Conservation (phyloP, 768 basidiomycete genomes). For the Dioszegia crocea region DNA sequence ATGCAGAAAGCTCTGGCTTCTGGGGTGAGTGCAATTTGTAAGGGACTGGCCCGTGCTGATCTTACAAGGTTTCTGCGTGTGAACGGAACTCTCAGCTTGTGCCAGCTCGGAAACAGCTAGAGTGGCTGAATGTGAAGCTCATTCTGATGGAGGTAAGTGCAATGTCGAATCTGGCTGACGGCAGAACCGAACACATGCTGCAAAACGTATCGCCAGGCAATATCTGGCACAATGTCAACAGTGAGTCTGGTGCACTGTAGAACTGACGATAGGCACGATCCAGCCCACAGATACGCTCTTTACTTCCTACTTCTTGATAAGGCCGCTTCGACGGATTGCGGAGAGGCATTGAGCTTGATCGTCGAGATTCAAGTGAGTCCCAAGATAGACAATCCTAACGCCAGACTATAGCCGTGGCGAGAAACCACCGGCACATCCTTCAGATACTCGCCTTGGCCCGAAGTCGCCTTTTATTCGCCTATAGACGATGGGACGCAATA, state of each 20-base stretch:
- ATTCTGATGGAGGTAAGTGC: conserved; percentile 1
- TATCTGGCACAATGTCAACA: not conserved
- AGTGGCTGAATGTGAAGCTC: conserved; percentile 6
- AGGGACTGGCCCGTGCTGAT: not conserved
- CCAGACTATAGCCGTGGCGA: conserved; percentile 13
- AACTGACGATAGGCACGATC: conserved; percentile 3
- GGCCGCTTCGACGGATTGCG: conserved; percentile 7
- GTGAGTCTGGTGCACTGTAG: not conserved
- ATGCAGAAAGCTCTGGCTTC: conserved; percentile 17
- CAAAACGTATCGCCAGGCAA: not conserved
- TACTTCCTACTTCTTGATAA: conserved; percentile 15
- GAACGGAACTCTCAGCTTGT: conserved; percentile 3
- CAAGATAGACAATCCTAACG: not conserved
- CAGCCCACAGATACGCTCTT: conserved; percentile 23
- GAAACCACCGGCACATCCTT: conserved; percentile 15
- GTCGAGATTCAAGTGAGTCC: conserved; percentile 20
- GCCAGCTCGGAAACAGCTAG: conserved; percentile 1
- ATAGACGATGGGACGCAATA: conserved; percentile 30
- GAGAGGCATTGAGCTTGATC: conserved; percentile 16
- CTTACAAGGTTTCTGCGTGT: not conserved
- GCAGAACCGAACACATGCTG: not conserved
- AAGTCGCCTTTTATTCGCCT: conserved; percentile 22
- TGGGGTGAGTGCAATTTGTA: conserved; percentile 11
- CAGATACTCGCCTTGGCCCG: conserved; percentile 13
- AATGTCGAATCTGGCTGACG: not conserved